Evolutionary conservation across 371 early-diverging fungal species (phyloP), one percentile per base, ranked within the genome.

Genomic region (Spiromyces aspiralis): DNA sequence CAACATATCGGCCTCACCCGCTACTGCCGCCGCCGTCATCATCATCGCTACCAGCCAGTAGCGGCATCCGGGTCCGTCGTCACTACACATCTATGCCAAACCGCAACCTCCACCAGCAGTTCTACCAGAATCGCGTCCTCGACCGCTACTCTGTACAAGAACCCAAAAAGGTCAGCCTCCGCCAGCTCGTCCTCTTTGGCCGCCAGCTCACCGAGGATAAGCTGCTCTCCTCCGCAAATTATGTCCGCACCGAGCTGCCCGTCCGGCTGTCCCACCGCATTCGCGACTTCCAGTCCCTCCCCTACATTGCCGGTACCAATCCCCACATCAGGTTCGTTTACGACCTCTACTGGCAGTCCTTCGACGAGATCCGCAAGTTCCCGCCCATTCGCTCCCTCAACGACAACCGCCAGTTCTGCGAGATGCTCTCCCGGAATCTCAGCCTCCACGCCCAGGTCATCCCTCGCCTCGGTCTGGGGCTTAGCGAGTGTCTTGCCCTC

Each of bases 151-250:
- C 81, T 1, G 65, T 71, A 21, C 83, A 84, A 50, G 75, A 84
- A 13, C 74, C 84, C 6, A 84, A 80, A 48, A 79, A 86, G 3
- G 83, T 92, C 26, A 90, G 93, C 2, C 66, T 96, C 47, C 80
- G 93, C 24, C 95, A 96, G 65, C 80, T 93, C 47, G 84, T 90
- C 24, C 79, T 87, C 55, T 92, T 89, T 71, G 95, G 95, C n/a
- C 74, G 90, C 45, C 83, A 86, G 59, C 58, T 83, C 51, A 85
- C 77, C 21, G 72, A 71, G 24, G 80, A 83, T 28, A 73, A 84
- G 58, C 70, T 90, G 6, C 46, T 90, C 0, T 73, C 74, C 25
- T 77, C 79, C 26, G 88, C 89, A 25, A 90, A 90, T 68, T 87
- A 86, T 62, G 81, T 87, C 24, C 71, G 86, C 20, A 61, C 70